Conservation (phyloP, 352 stramenopile species). For the Thraustochytrium striatum region DNA sequence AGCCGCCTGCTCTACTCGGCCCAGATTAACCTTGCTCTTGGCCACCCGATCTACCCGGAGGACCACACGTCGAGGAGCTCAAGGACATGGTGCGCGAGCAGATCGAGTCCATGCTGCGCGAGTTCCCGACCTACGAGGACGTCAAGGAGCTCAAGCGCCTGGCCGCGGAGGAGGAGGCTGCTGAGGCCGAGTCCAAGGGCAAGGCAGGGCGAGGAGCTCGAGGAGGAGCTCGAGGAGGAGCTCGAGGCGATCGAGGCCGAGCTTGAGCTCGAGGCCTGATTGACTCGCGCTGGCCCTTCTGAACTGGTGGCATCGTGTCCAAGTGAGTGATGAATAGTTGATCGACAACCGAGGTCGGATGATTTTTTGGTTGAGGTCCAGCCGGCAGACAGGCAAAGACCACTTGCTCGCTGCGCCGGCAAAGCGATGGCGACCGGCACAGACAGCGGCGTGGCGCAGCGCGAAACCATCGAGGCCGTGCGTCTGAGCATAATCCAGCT, state of each 20-base stretch:
- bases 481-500: too few species aligned
- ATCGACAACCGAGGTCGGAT: too few species aligned
- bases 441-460: too few species aligned
- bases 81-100: constrained; percentile 6
- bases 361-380: not conserved
- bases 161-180: too few species aligned
- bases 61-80: constrained; percentile 11
- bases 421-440: too few species aligned
- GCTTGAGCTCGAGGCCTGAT: not conserved
- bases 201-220: too few species aligned
- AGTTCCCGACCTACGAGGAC: constrained; percentile 27
- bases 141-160: not conserved
- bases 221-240: too few species aligned
- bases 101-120: constrained; percentile 11
- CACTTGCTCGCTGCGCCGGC: too few species aligned
- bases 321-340: not conserved
- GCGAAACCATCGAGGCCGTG: too few species aligned
- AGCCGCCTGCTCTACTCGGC: too few species aligned
- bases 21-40: constrained; percentile 14
- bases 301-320: too few species aligned
- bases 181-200: too few species aligned
- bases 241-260: not conserved
- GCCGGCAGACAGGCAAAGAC: not conserved
- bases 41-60: constrained; percentile 9
- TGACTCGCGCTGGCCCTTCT: not conserved